Evolutionary conservation across 2,329 filamentous ascomycete species (phyloP).

Genomic region (Monilinia aucupariae): DNA sequence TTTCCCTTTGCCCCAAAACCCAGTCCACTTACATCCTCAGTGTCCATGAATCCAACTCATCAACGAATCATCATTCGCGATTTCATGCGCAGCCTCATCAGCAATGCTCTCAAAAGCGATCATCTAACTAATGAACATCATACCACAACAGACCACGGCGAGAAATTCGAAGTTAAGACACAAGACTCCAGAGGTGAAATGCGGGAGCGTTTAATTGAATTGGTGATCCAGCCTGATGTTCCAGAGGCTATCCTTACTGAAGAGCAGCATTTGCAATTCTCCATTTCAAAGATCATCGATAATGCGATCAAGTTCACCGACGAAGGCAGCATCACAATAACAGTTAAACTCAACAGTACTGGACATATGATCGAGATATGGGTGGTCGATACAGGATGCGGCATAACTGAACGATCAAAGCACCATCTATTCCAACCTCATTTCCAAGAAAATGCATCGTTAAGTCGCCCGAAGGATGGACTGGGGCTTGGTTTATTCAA

Average conservation of each 20-base stretch:
- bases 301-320: slow-evolving; percentile 71
- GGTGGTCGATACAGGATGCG: slow-evolving; percentile 61
- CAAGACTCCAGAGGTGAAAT: slow-evolving; percentile 29
- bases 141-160: slow-evolving; percentile 28
- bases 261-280: slow-evolving; percentile 46
- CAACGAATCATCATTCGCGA: slow-evolving; percentile 29
- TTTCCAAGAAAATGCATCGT: slow-evolving; percentile 62
- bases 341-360: slow-evolving; percentile 47
- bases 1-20: not conserved
- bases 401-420: slow-evolving; percentile 61
- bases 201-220: slow-evolving; percentile 37
- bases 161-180: slow-evolving; percentile 30
- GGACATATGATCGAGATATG: slow-evolving; percentile 53
- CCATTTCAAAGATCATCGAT: slow-evolving; percentile 42
- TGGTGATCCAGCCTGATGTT: slow-evolving; percentile 38
- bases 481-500: slow-evolving; percentile 64
- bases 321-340: slow-evolving; percentile 56
- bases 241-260: slow-evolving; percentile 46
- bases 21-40: slow-evolving; percentile 16
- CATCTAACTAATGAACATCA: slow-evolving; percentile 29
- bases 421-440: slow-evolving; percentile 65
- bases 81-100: slow-evolving; percentile 31
- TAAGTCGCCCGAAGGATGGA: slow-evolving; percentile 62
- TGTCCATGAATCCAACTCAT: slow-evolving; percentile 24
- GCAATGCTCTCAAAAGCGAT: slow-evolving; percentile 28